Evolutionary conservation across 345 rosid species (phyloP).

Genomic region (Citrus unshiu): DNA sequence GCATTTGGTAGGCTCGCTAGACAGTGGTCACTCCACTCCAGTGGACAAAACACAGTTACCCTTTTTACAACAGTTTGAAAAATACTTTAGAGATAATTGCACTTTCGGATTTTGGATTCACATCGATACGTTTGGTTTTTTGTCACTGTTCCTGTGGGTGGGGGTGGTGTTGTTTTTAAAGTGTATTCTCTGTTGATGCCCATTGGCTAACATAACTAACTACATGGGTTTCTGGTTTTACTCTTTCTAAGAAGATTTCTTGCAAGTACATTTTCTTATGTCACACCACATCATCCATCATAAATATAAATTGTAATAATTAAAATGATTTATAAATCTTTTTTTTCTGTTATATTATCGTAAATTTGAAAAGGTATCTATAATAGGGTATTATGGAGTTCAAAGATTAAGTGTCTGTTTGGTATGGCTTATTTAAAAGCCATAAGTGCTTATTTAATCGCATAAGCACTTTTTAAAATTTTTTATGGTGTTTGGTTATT

Average conservation of each 20-base stretch:
- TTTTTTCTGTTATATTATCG: neutral
- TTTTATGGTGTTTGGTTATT: no score
- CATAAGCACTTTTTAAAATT: no score
- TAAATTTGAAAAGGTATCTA: neutral
- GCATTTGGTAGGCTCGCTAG: conserved; percentile 23
- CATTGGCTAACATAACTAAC: neutral
- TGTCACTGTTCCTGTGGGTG: conserved; percentile 23
- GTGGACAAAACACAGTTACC: conserved; percentile 9
- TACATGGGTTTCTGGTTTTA: conserved; percentile 5
- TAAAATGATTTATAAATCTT: neutral
- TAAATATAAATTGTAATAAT: neutral
- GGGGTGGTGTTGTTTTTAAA: neutral
- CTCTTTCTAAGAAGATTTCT: neutral
- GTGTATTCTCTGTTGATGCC: neutral
- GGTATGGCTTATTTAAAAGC: no score
- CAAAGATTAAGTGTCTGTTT: no score
- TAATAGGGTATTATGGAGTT: neutral
- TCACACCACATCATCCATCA: neutral
- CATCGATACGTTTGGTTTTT: conserved; percentile 16
- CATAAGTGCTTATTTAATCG: no score
- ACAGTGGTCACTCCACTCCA: conserved; percentile 27
- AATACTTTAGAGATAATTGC: neutral
- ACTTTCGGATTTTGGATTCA: conserved; percentile 15
- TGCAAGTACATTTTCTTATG: neutral
- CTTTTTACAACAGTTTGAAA: conserved; percentile 11